phyloP scores from a whole-genome alignment of 1,284 basidiomycete species.

The Ustilago nuda region DNA sequence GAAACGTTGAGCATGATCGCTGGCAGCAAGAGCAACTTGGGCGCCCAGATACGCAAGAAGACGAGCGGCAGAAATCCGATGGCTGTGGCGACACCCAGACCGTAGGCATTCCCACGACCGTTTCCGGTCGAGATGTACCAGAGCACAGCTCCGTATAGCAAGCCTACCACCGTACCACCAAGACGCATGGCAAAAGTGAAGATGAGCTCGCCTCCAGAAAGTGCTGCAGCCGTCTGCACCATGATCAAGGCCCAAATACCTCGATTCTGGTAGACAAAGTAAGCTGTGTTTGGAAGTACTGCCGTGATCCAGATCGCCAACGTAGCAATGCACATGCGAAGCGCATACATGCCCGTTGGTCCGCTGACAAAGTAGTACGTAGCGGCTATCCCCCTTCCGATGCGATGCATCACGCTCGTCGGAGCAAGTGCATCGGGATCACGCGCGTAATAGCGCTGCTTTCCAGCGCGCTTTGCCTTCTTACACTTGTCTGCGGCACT shows the following conservation, averaged over 20 bases:
- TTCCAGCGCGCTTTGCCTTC: constrained; percentile 11
- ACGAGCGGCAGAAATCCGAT: constrained; percentile 77
- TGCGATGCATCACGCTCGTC: constrained; percentile 28
- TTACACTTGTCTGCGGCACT: not conserved
- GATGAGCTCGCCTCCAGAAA: constrained; percentile 62
- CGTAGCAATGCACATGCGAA: constrained; percentile 73
- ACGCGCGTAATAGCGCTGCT: constrained; percentile 69
- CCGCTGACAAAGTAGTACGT: constrained; percentile 35
- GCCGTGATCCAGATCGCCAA: constrained; percentile 75
- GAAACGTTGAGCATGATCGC: constrained; percentile 80
- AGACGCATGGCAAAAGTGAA: constrained; percentile 57
- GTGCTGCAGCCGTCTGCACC: constrained; percentile 62
- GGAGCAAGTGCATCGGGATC: constrained; percentile 83
- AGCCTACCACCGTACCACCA: constrained; percentile 66
- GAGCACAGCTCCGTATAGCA: constrained; percentile 77
- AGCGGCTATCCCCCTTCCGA: constrained; percentile 53
- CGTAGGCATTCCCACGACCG: constrained; percentile 74
- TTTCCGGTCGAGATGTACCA: constrained; percentile 76
- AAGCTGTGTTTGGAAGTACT: constrained; percentile 40
- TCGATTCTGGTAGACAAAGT: constrained; percentile 64
- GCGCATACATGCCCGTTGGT: constrained; percentile 76
- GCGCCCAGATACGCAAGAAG: constrained; percentile 78
- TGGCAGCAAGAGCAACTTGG: constrained; percentile 78
- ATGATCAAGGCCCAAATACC: constrained; percentile 66
- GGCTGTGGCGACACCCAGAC: constrained; percentile 77